Percentiles rank a stretch among this genome's conserved stretches.
phyloP scores from a whole-genome alignment of 2,329 filamentous ascomycete genomes.

The Tolypocladium amazonense region DNA sequence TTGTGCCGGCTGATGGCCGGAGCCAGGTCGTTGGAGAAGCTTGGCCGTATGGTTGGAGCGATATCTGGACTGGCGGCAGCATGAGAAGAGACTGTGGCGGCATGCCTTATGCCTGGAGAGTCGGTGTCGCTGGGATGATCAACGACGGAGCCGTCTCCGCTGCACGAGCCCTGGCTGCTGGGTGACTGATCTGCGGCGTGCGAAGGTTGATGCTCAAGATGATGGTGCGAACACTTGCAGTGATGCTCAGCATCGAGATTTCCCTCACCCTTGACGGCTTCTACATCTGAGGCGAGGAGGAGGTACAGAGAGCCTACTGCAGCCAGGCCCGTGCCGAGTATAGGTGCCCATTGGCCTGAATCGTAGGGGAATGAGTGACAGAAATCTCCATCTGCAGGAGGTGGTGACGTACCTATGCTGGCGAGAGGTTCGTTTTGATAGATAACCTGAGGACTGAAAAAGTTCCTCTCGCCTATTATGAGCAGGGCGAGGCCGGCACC shows the following conservation, averaged over 20 bases:
- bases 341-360: constrained; percentile 47
- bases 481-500: constrained; percentile 49
- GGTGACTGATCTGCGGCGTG: background rate
- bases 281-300: constrained; percentile 18
- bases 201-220: background rate
- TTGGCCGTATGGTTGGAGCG: background rate
- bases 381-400: background rate
- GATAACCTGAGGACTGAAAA: constrained; percentile 43
- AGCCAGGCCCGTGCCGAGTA: constrained; percentile 47
- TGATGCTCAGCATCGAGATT: background rate
- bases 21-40: background rate
- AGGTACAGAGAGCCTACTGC: constrained; percentile 48
- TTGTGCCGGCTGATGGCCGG: background rate
- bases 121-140: background rate
- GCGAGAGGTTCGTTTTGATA: constrained; percentile 53
- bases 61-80: background rate
- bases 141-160: background rate
- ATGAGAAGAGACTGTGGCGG: background rate
- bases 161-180: background rate
- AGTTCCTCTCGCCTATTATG: constrained; percentile 52
- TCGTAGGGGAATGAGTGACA: constrained; percentile 9
- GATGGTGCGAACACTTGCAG: background rate
- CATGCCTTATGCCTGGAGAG: background rate
- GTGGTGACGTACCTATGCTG: constrained; percentile 37
- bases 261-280: constrained; percentile 15